Percentiles rank a stretch among this genome's conserved stretches.
These are phyloP conservation scores for Marsdenia floribunda DNA, from an alignment of 257 asterid genomes.

Conservation along the genomic window DNA sequence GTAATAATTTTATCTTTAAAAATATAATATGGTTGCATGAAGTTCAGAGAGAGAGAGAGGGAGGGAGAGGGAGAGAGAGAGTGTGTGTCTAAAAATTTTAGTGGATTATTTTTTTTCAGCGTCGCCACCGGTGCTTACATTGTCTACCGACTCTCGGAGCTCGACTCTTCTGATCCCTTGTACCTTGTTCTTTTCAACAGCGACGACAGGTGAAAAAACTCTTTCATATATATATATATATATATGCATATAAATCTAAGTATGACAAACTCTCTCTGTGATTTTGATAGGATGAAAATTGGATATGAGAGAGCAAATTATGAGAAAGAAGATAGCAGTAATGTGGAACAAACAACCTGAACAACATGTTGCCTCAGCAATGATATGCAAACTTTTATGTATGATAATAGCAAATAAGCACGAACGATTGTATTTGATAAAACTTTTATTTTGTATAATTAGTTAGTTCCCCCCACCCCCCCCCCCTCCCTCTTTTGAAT, in stretches of 20 bases:
- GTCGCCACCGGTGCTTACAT: constrained; percentile 52
- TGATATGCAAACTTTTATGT: no score
- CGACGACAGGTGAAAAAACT: constrained; percentile 51
- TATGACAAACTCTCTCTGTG: not conserved
- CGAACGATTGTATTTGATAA: no score
- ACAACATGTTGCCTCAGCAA: not conserved
- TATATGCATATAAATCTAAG: no score
- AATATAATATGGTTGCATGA: no score
- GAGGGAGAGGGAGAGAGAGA: no score
- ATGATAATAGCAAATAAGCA: no score
- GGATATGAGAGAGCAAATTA: constrained; percentile 34
- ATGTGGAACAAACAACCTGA: constrained; percentile 15
- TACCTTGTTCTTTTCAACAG: constrained; percentile 53
- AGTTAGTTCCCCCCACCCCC: no score
- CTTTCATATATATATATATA: no score
- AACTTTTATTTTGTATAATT: no score
- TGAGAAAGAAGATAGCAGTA: constrained; percentile 12
- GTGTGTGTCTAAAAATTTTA: not conserved
- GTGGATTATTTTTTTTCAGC: constrained; percentile 47
- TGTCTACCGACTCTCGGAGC: constrained; percentile 53
- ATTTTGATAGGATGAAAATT: constrained; percentile 56
- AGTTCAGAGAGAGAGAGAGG: no score
- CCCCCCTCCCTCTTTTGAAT: no score
- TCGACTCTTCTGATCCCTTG: constrained; percentile 53
- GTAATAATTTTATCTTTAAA: constrained; percentile 21